phyloP scores from a whole-genome alignment of 176 grass and related monocot species.

The Bolboschoenus planiculmis region DNA sequence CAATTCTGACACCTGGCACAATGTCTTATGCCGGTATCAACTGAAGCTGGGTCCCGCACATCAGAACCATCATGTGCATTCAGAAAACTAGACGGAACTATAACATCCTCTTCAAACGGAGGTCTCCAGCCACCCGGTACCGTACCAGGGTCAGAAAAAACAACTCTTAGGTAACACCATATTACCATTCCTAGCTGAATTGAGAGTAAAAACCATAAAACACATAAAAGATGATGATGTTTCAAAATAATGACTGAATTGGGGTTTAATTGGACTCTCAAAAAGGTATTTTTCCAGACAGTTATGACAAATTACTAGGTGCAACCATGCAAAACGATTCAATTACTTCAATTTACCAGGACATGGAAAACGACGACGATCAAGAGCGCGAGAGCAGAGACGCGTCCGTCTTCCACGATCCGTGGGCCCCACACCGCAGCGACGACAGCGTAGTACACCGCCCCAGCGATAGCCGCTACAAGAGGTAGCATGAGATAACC shows the following conservation, averaged over 20 bases:
- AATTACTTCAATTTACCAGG: constrained; percentile 33
- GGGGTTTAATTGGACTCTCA: background rate
- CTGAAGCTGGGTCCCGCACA: constrained; percentile 27
- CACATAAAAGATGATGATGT: background rate
- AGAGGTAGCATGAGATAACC: constrained; percentile 71
- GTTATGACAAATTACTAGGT: background rate
- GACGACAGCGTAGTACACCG: constrained; percentile 81
- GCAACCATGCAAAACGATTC: background rate
- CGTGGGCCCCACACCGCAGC: constrained; percentile 57
- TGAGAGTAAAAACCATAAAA: constrained; percentile 37
- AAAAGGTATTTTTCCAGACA: background rate
- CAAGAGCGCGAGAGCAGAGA: constrained; percentile 23
- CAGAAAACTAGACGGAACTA: constrained; percentile 13
- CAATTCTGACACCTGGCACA: constrained; percentile 69
- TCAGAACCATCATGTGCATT: constrained; percentile 28
- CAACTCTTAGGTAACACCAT: constrained; percentile 77
- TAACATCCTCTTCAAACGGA: constrained; percentile 41
- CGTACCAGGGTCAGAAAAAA: constrained; percentile 72
- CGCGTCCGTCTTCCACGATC: constrained; percentile 20
- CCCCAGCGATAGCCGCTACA: constrained; percentile 44
- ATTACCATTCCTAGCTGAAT: constrained; percentile 78
- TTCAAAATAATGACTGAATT: background rate
- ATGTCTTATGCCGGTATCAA: constrained; percentile 40
- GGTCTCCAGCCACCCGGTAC: constrained; percentile 74
- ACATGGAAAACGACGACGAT: constrained; percentile 56